Base-by-base conservation (phyloP, 1,139 yeast genomes). In the Petasospora rhodanensis region DNA sequence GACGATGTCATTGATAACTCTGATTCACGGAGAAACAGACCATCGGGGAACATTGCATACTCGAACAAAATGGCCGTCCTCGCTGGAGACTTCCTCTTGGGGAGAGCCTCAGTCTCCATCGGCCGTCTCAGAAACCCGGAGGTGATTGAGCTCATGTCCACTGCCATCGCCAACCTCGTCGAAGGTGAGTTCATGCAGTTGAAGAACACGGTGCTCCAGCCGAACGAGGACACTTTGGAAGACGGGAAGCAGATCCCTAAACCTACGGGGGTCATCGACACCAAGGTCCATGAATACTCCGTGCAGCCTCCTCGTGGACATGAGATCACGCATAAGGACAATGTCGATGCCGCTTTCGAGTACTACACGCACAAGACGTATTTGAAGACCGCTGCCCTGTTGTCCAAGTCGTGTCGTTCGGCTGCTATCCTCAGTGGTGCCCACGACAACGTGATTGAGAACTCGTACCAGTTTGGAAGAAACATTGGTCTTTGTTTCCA, bases 141-240 rank as follows among this genome's bases (percentile, higher is more conserved):
- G 63, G 98, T 91, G 31, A 89, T 87, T 43, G 98, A 91, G 61
- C 70, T 93, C 41, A 74, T 93, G 62, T 86, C 96, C 5, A 91
- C 96, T 7, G 83, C 96, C 24, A 91, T 91, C 56, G 98, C 97
- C 17, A 93, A 93, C 56, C 68, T 93, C 41, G 98, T 91, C 1
- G 98, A 93, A 62, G 98, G 98, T 29, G 98, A 91, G 61, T 89
- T 91, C 56, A 89, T 91, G 97, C 98, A 91, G 62, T 73, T 91
- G 64, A 89, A 89, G 51, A 91, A 91, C 59, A 86, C 96, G 1
- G 93, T 87, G 3, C 61, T 79, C 34, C 76, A 66, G 36, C 70
- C 70, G 20, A 55, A 70, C 33, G 55, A 63, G 24, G 64, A 68
- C 28, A 58, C 68, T 18, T 59, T 66, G 38, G 75, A 70, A 38